These are phyloP conservation scores for Dendrobium huoshanense DNA, from an alignment of 106 monocot species.

Conservation along the genomic window DNA sequence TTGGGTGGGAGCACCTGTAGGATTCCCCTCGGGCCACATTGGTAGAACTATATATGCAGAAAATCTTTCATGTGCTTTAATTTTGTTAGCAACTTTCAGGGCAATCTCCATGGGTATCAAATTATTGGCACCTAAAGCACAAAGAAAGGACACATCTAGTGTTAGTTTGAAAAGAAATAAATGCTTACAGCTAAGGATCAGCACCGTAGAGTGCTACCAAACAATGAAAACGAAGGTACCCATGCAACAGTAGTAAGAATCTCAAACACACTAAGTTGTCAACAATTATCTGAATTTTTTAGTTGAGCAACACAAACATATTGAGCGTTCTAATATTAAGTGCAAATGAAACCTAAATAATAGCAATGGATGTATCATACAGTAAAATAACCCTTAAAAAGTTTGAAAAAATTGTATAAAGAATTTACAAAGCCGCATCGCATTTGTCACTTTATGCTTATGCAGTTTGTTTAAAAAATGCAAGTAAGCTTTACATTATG, in stretches of 20 bases:
- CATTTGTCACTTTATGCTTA: too few species aligned
- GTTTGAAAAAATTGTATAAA: too few species aligned
- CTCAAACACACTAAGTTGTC: not conserved
- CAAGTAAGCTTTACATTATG: not conserved
- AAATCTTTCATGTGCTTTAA: constrained; percentile 85
- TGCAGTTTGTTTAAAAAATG: too few species aligned
- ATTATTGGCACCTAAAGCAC: constrained; percentile 76
- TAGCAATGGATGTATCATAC: too few species aligned
- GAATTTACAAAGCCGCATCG: too few species aligned
- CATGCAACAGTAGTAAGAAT: not conserved
- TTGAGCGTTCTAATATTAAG: constrained; percentile 1
- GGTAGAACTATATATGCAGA: constrained; percentile 84
- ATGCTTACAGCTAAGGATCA: not conserved
- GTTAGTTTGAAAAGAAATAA: not conserved
- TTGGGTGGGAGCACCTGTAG: constrained; percentile 68
- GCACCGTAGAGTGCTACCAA: not conserved
- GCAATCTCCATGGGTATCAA: constrained; percentile 94
- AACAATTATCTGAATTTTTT: not conserved
- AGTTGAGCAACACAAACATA: not conserved
- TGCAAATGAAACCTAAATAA: not conserved
- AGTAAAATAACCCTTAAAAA: too few species aligned
- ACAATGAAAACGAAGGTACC: not conserved
- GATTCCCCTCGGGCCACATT: constrained; percentile 97
- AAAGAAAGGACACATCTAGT: constrained; percentile 2
- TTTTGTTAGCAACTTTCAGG: constrained; percentile 87